Conservation (phyloP, 1,284 basidiomycete genomes). For the Phellinidium pouzarii region DNA sequence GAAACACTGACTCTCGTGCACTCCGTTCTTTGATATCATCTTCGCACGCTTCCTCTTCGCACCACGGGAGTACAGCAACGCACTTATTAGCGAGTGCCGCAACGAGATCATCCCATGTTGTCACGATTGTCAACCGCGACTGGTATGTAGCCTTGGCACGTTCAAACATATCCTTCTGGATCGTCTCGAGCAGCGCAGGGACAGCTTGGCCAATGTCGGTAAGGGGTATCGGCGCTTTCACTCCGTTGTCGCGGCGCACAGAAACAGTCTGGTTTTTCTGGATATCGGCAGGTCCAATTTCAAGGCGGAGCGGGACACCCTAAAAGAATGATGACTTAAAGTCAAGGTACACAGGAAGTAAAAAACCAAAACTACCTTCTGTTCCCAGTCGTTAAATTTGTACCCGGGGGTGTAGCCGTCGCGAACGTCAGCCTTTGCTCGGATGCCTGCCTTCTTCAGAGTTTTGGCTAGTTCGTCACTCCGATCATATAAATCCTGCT, state of each 20-base stretch:
- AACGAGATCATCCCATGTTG: conserved; percentile 88
- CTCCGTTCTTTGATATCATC: conserved; percentile 97
- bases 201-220: conserved; percentile 54
- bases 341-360: neutral
- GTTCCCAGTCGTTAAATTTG: conserved; percentile 99
- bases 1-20: conserved; percentile 66
- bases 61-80: conserved; percentile 93
- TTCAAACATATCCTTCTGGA: conserved; percentile 87
- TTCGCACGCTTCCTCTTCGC: conserved; percentile 90
- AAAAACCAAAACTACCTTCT: conserved; percentile 53
- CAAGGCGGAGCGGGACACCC: conserved; percentile 95
- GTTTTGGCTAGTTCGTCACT: conserved; percentile 71
- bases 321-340: conserved; percentile 27
- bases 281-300: conserved; percentile 93
- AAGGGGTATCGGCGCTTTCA: conserved; percentile 72
- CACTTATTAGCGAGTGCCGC: conserved; percentile 87
- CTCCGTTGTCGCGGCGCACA: conserved; percentile 85
- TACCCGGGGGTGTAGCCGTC: conserved; percentile 97
- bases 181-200: conserved; percentile 69
- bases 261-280: conserved; percentile 77
- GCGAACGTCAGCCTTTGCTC: conserved; percentile 86
- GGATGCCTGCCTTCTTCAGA: conserved; percentile 68
- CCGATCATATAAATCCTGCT: conserved; percentile 70
- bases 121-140: conserved; percentile 68
- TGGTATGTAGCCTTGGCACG: conserved; percentile 76